Evolutionary conservation across 345 rosid genomes (phyloP), one percentile per base, ranked within the genome.

Genomic region (Bruguiera sexangula): DNA sequence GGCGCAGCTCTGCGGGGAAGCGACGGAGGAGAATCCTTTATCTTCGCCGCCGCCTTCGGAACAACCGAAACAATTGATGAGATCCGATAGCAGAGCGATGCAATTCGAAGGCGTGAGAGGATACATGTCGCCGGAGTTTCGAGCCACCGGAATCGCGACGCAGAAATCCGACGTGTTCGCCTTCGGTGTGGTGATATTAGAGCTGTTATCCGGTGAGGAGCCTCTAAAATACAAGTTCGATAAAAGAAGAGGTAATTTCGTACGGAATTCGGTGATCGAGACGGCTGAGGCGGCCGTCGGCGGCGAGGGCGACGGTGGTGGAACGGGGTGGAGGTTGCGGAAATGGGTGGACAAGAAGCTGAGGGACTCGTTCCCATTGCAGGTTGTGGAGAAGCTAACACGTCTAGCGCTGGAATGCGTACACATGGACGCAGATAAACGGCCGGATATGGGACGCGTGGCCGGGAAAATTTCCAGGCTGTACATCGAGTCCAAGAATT

Each of bases 371-470:
- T 94, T 87, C 60, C 98, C 96, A 8, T 85, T 88, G 6, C 83
- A 84, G 19, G 90, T 85, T 65, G 95, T 81, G 19, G 82, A 84
- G 85, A 83, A 78, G 70, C 16, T 94, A 53, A 74, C 78, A 32
- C 63, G 86, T 22, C n/a, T 94, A 4, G 97, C 93, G 69, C 43
- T 89, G 51, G 89, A 86, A 3, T 94, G 98, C 69, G 89, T 85
- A 13, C 80, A 80, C 20, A 84, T 62, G 73, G 96, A 91, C 60
- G 83, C 91, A 8, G 80, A 77, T 75, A 73, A 81, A 34, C 81
- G 98, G 69, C 97, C 97, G 2, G 83, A 86, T 46, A 89, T 91
- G 97, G 87, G 89, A 73, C 88, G 91, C 81, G 97, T 91, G 62
- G 88, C 89, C 4, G 88, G 90, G 4, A 91, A 85, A 74, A 80